Base-by-base conservation (phyloP, 306 rosid species). In the Acacia crassicarpa region DNA sequence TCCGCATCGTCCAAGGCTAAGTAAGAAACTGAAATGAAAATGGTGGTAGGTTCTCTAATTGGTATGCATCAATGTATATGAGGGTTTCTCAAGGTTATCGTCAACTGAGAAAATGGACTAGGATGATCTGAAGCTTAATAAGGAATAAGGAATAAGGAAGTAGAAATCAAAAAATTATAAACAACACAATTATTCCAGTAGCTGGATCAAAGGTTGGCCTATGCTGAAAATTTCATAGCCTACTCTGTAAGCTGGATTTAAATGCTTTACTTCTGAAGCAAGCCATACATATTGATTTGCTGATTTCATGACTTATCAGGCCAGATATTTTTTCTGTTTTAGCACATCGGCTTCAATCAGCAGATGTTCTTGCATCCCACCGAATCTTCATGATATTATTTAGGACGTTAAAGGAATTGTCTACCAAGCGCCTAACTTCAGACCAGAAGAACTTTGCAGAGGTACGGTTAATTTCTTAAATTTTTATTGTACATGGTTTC, bases 361-460 rank as follows among this genome's bases (percentile, higher is more conserved):
- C 96, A 73, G 96, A 92, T 86, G 89, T 86, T 80, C 89, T 93
- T 85, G 87, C 95, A 45, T 93, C 98, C 82, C 95, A 92, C 83
- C 78, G 98, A 72, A 93, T 92, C 67, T 93, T 93, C 82, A 87
- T 89, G 94, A 92, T 88, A 82, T 89, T 95, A 51, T 92, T 90
- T 86, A 91, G 93, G 84, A 89, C 93, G 46, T 84, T 95, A 86
- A 95, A 92, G 77, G 99, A 95, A 88, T 86, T 95, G 85, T 90
- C 99, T 78, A 91, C 92, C 44, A 95, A 93, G 84, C 98, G 98
- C 84, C 97, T 95, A 58, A 86, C 89, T 4, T 87, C 93, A 45
- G 98, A 93, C 84, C 95, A 93, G 76, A 91, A 89, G 88, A 91
- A 86, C 86, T 95, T 88, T 86, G 97, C 98, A 51, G 92, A 95